Base-by-base conservation (phyloP, 257 asterid genomes). In the Cynanchum wilfordii region DNA sequence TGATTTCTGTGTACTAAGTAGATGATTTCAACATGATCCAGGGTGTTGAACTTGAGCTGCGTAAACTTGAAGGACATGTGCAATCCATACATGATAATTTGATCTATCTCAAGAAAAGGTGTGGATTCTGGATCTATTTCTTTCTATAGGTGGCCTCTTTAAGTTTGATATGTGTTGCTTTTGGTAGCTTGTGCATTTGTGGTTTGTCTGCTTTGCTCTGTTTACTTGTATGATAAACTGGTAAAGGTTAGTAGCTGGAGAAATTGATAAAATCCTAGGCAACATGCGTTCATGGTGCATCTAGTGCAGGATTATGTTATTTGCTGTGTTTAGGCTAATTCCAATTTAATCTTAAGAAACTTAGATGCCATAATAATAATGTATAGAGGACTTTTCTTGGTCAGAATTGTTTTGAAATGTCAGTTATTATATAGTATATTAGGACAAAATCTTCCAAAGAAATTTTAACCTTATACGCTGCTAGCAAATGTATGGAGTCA, bases 11-110 rank as follows among this genome's bases (percentile, higher is more conserved):
- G 7, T 71, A 1, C 45, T 45, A 44, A 57, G 10, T 42, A 49
- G 17, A 38, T 58, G 20, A 47, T 22, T 10, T 74, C 12, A 47
- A 15, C 30, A 13, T 70, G 69, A 73, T 64, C 52, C 33, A 93
- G 97, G 98, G 92, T 38, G 88, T 93, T 74, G 93, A 90, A 64
- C 92, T 89, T 54, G 91, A 90, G 89, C 51, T 93, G 79, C 78
- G 71, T 77, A 93, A 87, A 86, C 90, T 90, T 65, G 90, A 90
- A 86, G 96, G 79, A 57, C 65, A 30, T n/a, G 89, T 90, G 75
- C 81, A 87, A 45, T 66, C 87, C 77, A 85, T 89, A 73, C 95
- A 76, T 58, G 82, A 81, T 44, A 89, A 86, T 70, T 69, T 93
- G 74, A 70, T 69, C 71, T 54, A 82, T 71, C 66, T 90, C 50